A percentile compares a stretch with the other conserved stretches of the same genome.
These are phyloP conservation scores for Tricholomella constricta DNA, from an alignment of 768 basidiomycete species.

Conservation along the genomic window DNA sequence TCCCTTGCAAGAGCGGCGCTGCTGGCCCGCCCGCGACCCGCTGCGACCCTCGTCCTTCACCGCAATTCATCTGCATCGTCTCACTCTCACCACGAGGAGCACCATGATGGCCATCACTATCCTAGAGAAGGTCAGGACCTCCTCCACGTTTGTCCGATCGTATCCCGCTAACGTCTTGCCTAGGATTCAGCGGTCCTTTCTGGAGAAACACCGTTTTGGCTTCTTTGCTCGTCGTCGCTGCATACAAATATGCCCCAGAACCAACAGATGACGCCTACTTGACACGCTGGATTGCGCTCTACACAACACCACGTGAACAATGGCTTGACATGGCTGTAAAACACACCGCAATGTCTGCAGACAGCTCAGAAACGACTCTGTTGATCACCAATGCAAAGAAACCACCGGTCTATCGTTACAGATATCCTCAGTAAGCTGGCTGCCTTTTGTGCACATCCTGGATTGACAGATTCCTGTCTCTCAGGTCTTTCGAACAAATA, in stretches of 20 bases:
- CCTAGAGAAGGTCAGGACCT: slow-evolving; percentile 57
- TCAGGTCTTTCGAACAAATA: slow-evolving; percentile 56
- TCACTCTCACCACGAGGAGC: slow-evolving; percentile 44
- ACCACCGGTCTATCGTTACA: slow-evolving; percentile 59
- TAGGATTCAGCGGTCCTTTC: slow-evolving; percentile 65
- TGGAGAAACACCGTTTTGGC: slow-evolving; percentile 67
- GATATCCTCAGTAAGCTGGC: slow-evolving; percentile 66
- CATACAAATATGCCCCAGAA: slow-evolving; percentile 71
- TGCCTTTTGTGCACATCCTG: slow-evolving; percentile 1
- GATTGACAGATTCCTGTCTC: slow-evolving; percentile 3
- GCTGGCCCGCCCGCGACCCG: slow-evolving; percentile 36
- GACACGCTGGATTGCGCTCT: slow-evolving; percentile 66
- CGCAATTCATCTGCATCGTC: slow-evolving; percentile 48
- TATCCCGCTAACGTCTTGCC: slow-evolving; percentile 2
- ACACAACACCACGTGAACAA: slow-evolving; percentile 50
- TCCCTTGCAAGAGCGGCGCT: slow-evolving; percentile 43
- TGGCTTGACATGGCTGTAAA: slow-evolving; percentile 60
- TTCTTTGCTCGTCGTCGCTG: slow-evolving; percentile 49
- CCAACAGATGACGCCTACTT: slow-evolving; percentile 62
- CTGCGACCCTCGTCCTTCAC: slow-evolving; percentile 32
- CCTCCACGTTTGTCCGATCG: slow-evolving; percentile 1
- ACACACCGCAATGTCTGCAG: slow-evolving; percentile 50
- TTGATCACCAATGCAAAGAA: slow-evolving; percentile 46
- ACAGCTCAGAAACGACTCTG: slow-evolving; percentile 43
- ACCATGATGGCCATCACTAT: slow-evolving; percentile 39